Evolutionary conservation across 108 stramenopile species (phyloP), one percentile per base, ranked within the genome.

Genomic region (Thalassiosira profunda): DNA sequence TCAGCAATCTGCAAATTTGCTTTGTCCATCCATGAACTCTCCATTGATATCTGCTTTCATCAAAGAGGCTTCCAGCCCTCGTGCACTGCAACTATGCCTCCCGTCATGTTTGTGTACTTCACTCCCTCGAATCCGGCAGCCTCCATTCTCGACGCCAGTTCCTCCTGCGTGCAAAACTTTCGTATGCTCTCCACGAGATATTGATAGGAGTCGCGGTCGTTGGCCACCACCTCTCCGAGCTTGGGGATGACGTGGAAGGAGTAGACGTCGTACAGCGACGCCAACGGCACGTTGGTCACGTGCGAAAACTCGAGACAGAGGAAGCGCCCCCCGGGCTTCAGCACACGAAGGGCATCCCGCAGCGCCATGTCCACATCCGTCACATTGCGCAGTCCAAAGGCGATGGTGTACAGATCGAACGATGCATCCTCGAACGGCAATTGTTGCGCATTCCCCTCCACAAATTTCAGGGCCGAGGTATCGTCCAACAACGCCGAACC

Each of bases 101-200:
- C 83, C 0, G 95, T 98, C 63, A 98, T 67, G 64, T 98, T 94
- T 58, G 84, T 83, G 56, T 93, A 97, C 20, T 83, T 68, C 11
- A 89, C 79, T 26, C 48, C 43, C 41, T 75, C 48, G 59, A 99
- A 94, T 17, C 98, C 98, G 26, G 89, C 96, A 24, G 76, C 47
- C 15, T 78, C 67, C 82, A 99, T 94, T 74, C 94, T 73, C 1
- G 67, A 36, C 34, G 79, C 53, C 7, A 99, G 77, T 68, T 87
- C 96, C 6, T 95, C 90, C 66, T 98, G 97, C 10, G 88, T 84
- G 8, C 97, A 93, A 59, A 98, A 98, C 58, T 96, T 91, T 2
- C 99, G 86, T 56, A 99, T 99, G 63, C 94, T 96, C 67, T 99
- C 99, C 41, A 99, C 99, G n/a, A 99, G 76, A 72, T 99, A 99